Conservation (phyloP, 2,329 filamentous ascomycete genomes). For the Curvularia verruculosa region DNA sequence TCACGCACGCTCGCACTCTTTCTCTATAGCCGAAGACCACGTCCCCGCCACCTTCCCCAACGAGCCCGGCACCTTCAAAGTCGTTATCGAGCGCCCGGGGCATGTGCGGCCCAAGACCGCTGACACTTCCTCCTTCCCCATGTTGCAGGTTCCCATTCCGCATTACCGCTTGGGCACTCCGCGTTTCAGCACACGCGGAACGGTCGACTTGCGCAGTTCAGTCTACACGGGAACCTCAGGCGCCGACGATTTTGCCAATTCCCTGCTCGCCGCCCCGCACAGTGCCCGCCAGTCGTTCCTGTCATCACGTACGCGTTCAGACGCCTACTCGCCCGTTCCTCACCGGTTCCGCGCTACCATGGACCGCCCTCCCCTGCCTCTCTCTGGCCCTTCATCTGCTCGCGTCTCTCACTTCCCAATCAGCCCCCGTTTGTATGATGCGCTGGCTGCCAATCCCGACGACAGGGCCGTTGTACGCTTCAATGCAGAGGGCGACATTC, state of each 20-base stretch:
- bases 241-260: conserved; percentile 71
- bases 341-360: conserved; percentile 45
- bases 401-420: conserved; percentile 48
- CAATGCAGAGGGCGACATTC: conserved; percentile 74
- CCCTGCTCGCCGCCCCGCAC: conserved; percentile 56
- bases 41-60: conserved; percentile 55
- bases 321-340: conserved; percentile 45
- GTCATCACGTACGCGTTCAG: conserved; percentile 46
- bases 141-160: conserved; percentile 78
- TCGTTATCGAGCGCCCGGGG: conserved; percentile 75
- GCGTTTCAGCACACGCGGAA: conserved; percentile 77
- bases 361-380: conserved; percentile 42
- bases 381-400: conserved; percentile 44
- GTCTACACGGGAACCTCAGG: conserved; percentile 71
- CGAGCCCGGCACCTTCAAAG: conserved; percentile 74
- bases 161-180: conserved; percentile 84
- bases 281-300: conserved; percentile 41
- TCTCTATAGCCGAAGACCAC: conserved; percentile 75
- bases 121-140: conserved; percentile 61
- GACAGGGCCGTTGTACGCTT: conserved; percentile 84
- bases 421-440: conserved; percentile 77
- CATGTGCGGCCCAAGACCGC: conserved; percentile 68
- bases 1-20: conserved; percentile 69
- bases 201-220: conserved; percentile 79
- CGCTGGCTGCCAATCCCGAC: conserved; percentile 80